Conservation (phyloP, 352 stramenopile species). For the Phytopythium cucurbitacearum region DNA sequence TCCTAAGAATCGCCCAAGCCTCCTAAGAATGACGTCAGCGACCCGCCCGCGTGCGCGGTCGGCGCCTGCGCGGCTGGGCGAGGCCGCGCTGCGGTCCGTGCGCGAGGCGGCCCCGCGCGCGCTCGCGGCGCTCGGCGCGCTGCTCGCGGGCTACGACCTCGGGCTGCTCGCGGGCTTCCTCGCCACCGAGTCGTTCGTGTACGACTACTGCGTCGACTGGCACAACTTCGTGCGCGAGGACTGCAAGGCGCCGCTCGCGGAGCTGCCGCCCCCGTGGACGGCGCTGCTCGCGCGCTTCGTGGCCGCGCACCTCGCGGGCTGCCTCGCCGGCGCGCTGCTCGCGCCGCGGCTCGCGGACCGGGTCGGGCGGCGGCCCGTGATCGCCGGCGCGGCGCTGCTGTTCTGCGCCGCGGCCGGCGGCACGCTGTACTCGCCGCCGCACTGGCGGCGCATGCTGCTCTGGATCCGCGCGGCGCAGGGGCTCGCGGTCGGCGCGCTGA, state of each 20-base stretch:
- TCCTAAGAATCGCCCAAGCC: no score
- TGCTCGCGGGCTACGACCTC: slow-evolving; percentile 31
- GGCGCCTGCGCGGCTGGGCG: no score
- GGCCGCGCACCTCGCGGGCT: slow-evolving; percentile 18
- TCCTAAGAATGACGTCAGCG: no score
- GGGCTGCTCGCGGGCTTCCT: slow-evolving; percentile 30
- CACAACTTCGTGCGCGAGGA: slow-evolving; percentile 19
- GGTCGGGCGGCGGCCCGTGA: slow-evolving; percentile 19
- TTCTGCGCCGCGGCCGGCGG: slow-evolving; percentile 31
- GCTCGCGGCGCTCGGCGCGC: slow-evolving; percentile 18
- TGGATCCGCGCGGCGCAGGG: slow-evolving; percentile 26
- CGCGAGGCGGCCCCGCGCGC: slow-evolving; percentile 6
- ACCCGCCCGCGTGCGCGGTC: no score
- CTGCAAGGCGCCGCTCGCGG: slow-evolving; percentile 9
- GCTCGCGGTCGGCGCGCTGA: slow-evolving; percentile 29
- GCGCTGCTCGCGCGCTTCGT: slow-evolving; percentile 7
- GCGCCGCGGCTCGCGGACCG: slow-evolving; percentile 14
- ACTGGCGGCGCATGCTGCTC: slow-evolving; percentile 19
- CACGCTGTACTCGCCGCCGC: slow-evolving; percentile 19
- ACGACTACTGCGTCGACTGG: slow-evolving; percentile 29
- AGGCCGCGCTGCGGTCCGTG: no score
- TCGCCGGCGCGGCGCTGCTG: slow-evolving; percentile 27
- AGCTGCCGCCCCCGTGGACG: slow-evolving; percentile 10
- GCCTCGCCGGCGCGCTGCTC: slow-evolving; percentile 14
- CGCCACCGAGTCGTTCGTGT: slow-evolving; percentile 41